These are phyloP conservation scores for Tuctoria greenei DNA, from an alignment of 176 grass and related monocot species.

Conservation along the genomic window DNA sequence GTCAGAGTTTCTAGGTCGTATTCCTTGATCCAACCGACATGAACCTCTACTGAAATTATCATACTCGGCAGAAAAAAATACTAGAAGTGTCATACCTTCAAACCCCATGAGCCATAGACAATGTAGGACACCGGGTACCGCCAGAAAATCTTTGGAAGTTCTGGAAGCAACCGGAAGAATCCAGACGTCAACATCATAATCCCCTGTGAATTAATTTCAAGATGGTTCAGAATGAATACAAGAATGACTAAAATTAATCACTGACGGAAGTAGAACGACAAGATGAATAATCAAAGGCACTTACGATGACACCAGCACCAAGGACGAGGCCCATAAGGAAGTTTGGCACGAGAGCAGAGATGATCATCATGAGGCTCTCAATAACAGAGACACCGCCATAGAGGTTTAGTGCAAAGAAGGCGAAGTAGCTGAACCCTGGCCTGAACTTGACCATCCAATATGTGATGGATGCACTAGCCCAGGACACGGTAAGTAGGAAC, in stretches of 20 bases:
- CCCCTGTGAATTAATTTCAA: constrained; percentile 43
- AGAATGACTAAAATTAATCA: not conserved
- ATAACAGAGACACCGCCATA: constrained; percentile 79
- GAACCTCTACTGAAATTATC: not conserved
- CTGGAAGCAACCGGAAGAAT: constrained; percentile 83
- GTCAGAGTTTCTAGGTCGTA: not conserved
- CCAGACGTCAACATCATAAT: constrained; percentile 99
- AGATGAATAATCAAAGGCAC: not conserved
- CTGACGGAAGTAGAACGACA: not conserved
- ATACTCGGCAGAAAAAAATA: not conserved
- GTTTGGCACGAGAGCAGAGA: constrained; percentile 87
- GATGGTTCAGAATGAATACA: not conserved
- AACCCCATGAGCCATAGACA: constrained; percentile 86
- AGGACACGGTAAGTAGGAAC: constrained; percentile 63
- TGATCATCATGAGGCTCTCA: constrained; percentile 99
- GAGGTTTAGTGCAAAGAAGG: constrained; percentile 71
- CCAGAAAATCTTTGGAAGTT: constrained; percentile 93
- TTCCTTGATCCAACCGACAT: not conserved
- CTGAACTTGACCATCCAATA: constrained; percentile 91
- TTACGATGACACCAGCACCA: constrained; percentile 88
- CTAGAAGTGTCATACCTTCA: constrained; percentile 55
- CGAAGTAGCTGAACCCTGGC: constrained; percentile 62
- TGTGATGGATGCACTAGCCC: constrained; percentile 68
- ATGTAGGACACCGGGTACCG: constrained; percentile 82
- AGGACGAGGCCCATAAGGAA: constrained; percentile 92